Conservation (phyloP, 2,329 filamentous ascomycete genomes). For the Paecilomyces dactylethromorphus region DNA sequence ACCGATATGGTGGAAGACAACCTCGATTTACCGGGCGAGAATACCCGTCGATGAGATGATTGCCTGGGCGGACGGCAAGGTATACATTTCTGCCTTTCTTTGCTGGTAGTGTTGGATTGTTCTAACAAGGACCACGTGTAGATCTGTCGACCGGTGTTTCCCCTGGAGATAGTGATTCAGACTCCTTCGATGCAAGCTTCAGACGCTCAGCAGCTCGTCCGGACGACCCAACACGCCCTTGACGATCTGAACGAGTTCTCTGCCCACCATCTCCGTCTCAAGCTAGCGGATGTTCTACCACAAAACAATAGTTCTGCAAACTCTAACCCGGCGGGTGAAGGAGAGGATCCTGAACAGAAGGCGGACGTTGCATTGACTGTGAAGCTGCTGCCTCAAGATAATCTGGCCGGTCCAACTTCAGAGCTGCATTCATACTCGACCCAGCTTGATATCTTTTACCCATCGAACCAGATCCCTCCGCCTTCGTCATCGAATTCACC, state of each 20-base stretch:
- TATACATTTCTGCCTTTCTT: slow-evolving; percentile 32
- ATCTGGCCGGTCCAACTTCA: slow-evolving; percentile 47
- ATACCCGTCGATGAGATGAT: slow-evolving; percentile 82
- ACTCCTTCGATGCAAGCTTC: slow-evolving; percentile 58
- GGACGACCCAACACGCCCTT: slow-evolving; percentile 75
- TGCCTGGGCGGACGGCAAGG: slow-evolving; percentile 85
- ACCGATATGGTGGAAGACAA: slow-evolving; percentile 95
- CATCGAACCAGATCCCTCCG: slow-evolving; percentile 60
- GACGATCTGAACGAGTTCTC: slow-evolving; percentile 84
- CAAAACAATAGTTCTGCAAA: slow-evolving; percentile 9
- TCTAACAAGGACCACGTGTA: slow-evolving; percentile 30
- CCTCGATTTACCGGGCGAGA: slow-evolving; percentile 79
- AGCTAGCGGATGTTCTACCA: slow-evolving; percentile 44
- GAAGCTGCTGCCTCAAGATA: slow-evolving; percentile 53
- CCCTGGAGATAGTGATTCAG: slow-evolving; percentile 72
- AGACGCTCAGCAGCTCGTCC: slow-evolving; percentile 67
- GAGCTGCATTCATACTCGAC: slow-evolving; percentile 63
- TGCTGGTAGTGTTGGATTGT: slow-evolving; percentile 1
- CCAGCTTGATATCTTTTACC: slow-evolving; percentile 70
- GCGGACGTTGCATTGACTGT: slow-evolving; percentile 60
- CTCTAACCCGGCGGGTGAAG: slow-evolving; percentile 1
- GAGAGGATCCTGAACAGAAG: slow-evolving; percentile 12
- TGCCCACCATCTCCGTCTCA: slow-evolving; percentile 71
- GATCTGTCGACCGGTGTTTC: slow-evolving; percentile 84
- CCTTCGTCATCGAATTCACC: slow-evolving; percentile 63